These are phyloP conservation scores for Chenopodium quinoa DNA, from an alignment of 148 eudicot species.

Conservation along the genomic window DNA sequence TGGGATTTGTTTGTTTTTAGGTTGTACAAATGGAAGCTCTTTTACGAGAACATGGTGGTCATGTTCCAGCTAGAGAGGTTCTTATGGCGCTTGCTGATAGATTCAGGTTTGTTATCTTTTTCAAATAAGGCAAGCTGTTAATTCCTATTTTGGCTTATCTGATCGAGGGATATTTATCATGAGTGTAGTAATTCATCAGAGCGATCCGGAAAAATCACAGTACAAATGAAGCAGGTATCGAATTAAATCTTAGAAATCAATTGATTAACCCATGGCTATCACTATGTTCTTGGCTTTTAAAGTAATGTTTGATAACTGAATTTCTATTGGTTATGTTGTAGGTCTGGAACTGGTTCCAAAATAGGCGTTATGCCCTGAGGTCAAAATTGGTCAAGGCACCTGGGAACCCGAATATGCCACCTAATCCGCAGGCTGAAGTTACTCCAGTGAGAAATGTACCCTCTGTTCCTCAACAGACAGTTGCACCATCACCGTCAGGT, in stretches of 20 bases:
- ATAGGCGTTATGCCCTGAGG: conserved; percentile 86
- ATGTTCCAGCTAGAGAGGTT: conserved; percentile 69
- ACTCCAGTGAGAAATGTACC: conserved; percentile 46
- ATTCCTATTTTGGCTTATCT: conserved; percentile 1
- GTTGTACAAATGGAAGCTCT: conserved; percentile 89
- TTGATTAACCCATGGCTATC: background rate
- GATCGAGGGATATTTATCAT: background rate
- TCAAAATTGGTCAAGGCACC: conserved; percentile 63
- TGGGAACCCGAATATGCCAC: conserved; percentile 40
- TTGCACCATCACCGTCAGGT: conserved; percentile 51
- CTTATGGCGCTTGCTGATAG: conserved; percentile 72
- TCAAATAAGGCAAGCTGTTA: conserved; percentile 3
- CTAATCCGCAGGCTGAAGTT: conserved; percentile 48
- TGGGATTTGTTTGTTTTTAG: conserved; percentile 34
- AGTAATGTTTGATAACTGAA: conserved; percentile 4
- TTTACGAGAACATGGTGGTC: conserved; percentile 57
- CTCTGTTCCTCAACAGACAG: conserved; percentile 43
- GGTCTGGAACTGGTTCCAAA: conserved; percentile 99
- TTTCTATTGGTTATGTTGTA: conserved; percentile 20
- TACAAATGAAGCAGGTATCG: conserved; percentile 84
- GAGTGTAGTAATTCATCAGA: conserved; percentile 55
- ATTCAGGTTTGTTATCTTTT: conserved; percentile 56
- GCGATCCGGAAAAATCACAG: conserved; percentile 60
- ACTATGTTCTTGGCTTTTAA: background rate
- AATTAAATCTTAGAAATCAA: conserved; percentile 8